Conservation (phyloP, 768 basidiomycete genomes). For the Russula foetens region DNA sequence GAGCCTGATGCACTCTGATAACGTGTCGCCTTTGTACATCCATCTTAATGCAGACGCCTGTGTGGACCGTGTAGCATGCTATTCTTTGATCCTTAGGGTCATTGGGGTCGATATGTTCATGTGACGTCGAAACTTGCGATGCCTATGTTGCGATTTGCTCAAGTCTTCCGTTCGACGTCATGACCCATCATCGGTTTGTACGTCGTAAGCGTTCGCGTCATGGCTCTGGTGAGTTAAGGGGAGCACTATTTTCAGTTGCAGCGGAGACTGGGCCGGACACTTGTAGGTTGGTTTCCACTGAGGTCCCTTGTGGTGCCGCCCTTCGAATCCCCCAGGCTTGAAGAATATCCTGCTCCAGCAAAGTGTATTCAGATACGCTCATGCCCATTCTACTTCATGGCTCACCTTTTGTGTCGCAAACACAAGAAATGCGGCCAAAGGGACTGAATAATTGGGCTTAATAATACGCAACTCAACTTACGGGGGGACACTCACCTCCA, state of each 20-base stretch:
- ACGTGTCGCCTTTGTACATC: conserved; percentile 7
- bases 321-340: conserved; percentile 21
- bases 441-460: conserved; percentile 31
- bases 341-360: conserved; percentile 33
- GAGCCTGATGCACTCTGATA: conserved; percentile 41
- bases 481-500: conserved; percentile 30
- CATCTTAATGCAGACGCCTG: conserved; percentile 8
- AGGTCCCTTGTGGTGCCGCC: background rate
- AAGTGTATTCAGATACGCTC: background rate
- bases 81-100: background rate
- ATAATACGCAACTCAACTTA: background rate
- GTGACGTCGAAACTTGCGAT: background rate
- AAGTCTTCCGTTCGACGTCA: background rate
- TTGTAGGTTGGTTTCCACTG: background rate
- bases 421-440: conserved; percentile 38
- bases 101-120: background rate
- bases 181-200: background rate
- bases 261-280: background rate
- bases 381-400: background rate
- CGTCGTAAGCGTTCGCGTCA: background rate
- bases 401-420: conserved; percentile 44
- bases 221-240: background rate
- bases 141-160: background rate
- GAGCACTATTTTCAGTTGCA: too few species aligned
- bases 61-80: background rate